Evolutionary conservation across 2,329 filamentous ascomycete genomes (phyloP).

Genomic region (Chalaropsis ovoidea): DNA sequence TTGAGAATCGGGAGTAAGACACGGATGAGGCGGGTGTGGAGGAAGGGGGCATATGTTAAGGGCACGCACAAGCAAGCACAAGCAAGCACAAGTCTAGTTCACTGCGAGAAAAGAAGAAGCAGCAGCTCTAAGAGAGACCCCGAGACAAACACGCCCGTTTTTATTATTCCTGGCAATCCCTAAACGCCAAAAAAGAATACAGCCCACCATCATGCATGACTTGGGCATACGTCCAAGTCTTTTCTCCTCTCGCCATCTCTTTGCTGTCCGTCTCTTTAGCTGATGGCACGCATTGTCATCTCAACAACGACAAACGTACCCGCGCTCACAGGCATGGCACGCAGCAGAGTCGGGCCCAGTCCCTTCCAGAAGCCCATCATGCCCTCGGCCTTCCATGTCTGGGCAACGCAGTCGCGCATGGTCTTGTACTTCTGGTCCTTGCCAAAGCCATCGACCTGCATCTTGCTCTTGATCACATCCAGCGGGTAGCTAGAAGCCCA

Average conservation of each 20-base stretch:
- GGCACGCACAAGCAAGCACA: no score
- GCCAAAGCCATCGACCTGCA: slow-evolving; percentile 94
- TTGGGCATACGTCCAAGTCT: background rate
- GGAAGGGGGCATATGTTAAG: no score
- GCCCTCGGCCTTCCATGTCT: slow-evolving; percentile 71
- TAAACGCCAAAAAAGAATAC: slow-evolving; percentile 10
- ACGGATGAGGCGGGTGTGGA: background rate
- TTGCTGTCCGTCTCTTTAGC: slow-evolving; percentile 29
- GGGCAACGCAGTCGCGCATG: slow-evolving; percentile 81
- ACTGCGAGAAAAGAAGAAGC: background rate
- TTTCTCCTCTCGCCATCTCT: background rate
- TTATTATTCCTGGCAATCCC: slow-evolving; percentile 3
- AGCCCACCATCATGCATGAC: background rate
- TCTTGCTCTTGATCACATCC: slow-evolving; percentile 98
- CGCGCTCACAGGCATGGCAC: slow-evolving; percentile 93
- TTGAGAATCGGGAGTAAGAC: slow-evolving; percentile 47
- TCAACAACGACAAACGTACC: slow-evolving; percentile 89
- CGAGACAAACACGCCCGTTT: background rate
- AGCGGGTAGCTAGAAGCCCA: slow-evolving; percentile 93
- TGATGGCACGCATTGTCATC: slow-evolving; percentile 54
- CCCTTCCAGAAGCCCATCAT: slow-evolving; percentile 87
- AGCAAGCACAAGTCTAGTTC: background rate
- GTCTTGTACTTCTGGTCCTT: slow-evolving; percentile 57
- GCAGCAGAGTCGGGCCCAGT: slow-evolving; percentile 76
- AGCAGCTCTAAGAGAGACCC: background rate